phyloP scores from a whole-genome alignment of 106 monocot genomes.

The Apostasia shenzhenica region DNA sequence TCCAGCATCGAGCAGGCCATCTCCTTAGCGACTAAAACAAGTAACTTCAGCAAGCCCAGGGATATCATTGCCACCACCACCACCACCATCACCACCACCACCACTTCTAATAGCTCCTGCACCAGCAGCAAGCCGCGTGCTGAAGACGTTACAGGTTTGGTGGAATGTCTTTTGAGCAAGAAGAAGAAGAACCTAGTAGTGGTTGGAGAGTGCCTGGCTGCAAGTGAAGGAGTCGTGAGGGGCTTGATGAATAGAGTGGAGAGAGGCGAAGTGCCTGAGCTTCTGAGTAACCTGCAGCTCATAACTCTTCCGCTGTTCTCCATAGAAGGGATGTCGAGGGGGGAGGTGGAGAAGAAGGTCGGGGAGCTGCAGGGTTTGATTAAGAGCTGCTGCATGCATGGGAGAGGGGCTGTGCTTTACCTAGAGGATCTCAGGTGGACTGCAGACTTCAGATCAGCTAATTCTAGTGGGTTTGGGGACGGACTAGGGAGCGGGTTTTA shows the following conservation, averaged over 20 bases:
- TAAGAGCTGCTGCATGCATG: slow-evolving; percentile 40
- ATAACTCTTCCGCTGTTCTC: slow-evolving; percentile 61
- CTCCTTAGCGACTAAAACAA: slow-evolving; percentile 24
- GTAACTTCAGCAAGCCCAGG: slow-evolving; percentile 17
- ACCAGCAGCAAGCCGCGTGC: slow-evolving; percentile 1
- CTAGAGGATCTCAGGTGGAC: slow-evolving; percentile 81
- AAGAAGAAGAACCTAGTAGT: slow-evolving; percentile 62
- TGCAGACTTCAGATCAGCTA: slow-evolving; percentile 69
- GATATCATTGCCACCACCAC: background rate
- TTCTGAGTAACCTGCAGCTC: slow-evolving; percentile 45
- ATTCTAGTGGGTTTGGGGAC: slow-evolving; percentile 6
- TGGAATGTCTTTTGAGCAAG: slow-evolving; percentile 38
- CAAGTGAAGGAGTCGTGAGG: slow-evolving; percentile 50
- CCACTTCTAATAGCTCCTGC: background rate
- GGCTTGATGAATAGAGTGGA: slow-evolving; percentile 62
- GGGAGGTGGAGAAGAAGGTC: slow-evolving; percentile 81
- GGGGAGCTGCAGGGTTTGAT: slow-evolving; percentile 64
- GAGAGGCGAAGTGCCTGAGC: slow-evolving; percentile 53
- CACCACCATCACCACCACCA: background rate
- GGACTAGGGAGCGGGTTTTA: slow-evolving; percentile 30
- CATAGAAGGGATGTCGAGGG: slow-evolving; percentile 40
- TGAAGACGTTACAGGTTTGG: slow-evolving; percentile 55
- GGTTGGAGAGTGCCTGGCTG: slow-evolving; percentile 64
- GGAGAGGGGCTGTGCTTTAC: slow-evolving; percentile 65
- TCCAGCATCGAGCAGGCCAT: slow-evolving; percentile 68